These are phyloP conservation scores for Daldinia caldariorum DNA, from an alignment of 495 filamentous ascomycete genomes.

Conservation along the genomic window DNA sequence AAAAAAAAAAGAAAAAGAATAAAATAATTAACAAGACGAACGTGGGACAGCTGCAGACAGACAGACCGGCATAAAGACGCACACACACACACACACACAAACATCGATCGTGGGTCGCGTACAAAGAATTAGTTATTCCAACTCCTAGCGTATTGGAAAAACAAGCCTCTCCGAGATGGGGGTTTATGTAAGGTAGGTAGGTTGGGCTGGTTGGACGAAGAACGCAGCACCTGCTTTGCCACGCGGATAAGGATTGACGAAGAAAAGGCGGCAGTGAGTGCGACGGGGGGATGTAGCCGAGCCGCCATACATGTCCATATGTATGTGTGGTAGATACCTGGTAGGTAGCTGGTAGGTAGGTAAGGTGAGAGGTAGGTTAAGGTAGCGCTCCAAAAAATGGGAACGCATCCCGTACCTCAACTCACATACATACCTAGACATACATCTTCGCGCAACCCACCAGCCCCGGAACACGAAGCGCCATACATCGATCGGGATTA, in stretches of 20 bases:
- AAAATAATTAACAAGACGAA: conserved; percentile 6
- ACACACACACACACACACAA: conserved; percentile 17
- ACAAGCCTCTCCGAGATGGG: conserved; percentile 21
- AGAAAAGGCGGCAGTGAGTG: conserved; percentile 30
- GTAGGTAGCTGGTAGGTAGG: too few relatives aligned
- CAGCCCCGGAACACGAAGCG: conserved; percentile 43
- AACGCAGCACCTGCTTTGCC: conserved; percentile 28
- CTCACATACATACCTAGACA: too few relatives aligned
- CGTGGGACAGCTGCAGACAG: conserved; percentile 2
- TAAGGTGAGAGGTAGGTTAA: too few relatives aligned
- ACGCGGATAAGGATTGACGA: conserved; percentile 35
- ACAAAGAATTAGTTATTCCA: conserved; percentile 13
- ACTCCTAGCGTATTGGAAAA: conserved; percentile 28
- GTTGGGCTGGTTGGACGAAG: conserved; percentile 20
- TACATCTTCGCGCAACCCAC: conserved; percentile 40
- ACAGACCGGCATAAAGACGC: conserved; percentile 9
- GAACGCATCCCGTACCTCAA: conserved; percentile 8
- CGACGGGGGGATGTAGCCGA: conserved; percentile 34
- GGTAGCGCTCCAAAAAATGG: conserved; percentile 19
- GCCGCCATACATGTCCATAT: conserved; percentile 29
- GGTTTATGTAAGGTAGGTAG: not conserved
- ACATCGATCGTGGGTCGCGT: conserved; percentile 22
- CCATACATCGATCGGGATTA: conserved; percentile 37
- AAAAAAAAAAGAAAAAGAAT: conserved; percentile 25
- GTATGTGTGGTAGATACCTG: conserved; percentile 19